Base-by-base conservation (phyloP, 495 filamentous ascomycete genomes). In the Penicillium pulvis region DNA sequence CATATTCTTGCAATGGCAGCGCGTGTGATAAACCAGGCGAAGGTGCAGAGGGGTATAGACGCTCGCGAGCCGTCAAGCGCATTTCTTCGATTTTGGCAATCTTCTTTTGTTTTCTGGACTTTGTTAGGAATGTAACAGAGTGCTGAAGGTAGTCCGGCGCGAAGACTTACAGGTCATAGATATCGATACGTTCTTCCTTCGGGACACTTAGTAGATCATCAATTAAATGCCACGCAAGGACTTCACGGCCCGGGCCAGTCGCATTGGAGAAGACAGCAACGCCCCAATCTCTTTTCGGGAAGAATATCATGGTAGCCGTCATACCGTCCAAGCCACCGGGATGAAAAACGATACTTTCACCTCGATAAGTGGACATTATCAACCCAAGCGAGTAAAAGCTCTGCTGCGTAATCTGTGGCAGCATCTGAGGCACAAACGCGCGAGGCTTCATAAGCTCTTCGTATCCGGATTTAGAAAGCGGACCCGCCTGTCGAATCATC, bases 251-350 rank as follows among this genome's bases (percentile, higher is more conserved):
- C 14, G 39, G 39, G 1, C 39, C 39, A 11, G 39, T 41, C 39
- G 39, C 39, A 17, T 41, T 41, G 7, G 14, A n/a, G 16, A 41
- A 41, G 6, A 41, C 39, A 41, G 39, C 39, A 6, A 41, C 39
- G 5, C 39, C 39, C 39, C 39, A 41, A n/a, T 41, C 39, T 41
- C 16, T 4, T 1, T 41, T 41, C 6, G 39, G 39, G 4, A 41
- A 41, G 16, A 41, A 41, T 4, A 41, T 41, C 39, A 41, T 41
- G 5, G 39, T 41, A 6, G 39, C 39, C 2, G 39, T 41, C 39
- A 41, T 41, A 46, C 43, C 43, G 43, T 26, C 33, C 64, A 2
- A 60, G 45, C 79, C 80, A 84, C 2, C 80, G 79, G 0, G 82
- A 61, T 4, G 77, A 73, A 54, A 84, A 83, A 4, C 64, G 49